phyloP scores from a whole-genome alignment of 345 rosid species.

The Mallotus nudiflorus region DNA sequence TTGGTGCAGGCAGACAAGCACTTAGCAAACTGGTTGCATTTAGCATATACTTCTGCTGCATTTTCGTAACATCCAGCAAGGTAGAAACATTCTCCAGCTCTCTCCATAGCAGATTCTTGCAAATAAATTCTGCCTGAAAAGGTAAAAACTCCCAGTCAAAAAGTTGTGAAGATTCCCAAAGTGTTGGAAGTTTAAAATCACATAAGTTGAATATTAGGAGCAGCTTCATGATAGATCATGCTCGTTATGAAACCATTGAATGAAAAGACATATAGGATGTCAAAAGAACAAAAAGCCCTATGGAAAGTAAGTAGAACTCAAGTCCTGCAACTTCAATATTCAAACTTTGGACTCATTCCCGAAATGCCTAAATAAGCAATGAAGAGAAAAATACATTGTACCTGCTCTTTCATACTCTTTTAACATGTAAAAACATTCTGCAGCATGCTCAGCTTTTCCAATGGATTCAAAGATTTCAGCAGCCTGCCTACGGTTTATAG shows the following conservation, averaged over 20 bases:
- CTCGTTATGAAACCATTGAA: too few species aligned
- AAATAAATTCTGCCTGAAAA: conserved; percentile 39
- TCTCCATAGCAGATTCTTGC: conserved; percentile 34
- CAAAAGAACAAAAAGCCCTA: too few species aligned
- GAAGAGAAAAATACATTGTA: neutral
- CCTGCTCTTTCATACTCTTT: conserved; percentile 49
- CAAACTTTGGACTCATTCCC: too few species aligned
- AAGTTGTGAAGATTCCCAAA: too few species aligned
- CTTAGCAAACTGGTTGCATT: conserved; percentile 30
- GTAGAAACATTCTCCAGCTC: conserved; percentile 50
- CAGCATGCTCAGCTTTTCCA: conserved; percentile 46
- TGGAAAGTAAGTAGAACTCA: too few species aligned
- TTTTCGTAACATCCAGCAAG: conserved; percentile 28
- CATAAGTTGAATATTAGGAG: too few species aligned
- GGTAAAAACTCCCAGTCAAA: neutral
- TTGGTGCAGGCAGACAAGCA: conserved; percentile 36
- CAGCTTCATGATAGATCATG: too few species aligned
- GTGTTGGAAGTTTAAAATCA: too few species aligned
- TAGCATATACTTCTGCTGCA: conserved; percentile 46
- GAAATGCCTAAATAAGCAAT: neutral
- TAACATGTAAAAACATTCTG: conserved; percentile 40
- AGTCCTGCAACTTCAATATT: too few species aligned
- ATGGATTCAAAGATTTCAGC: conserved; percentile 47
- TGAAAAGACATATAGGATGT: too few species aligned
- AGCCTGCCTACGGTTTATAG: conserved; percentile 39